Evolutionary conservation across 345 rosid genomes (phyloP), one percentile per base, ranked within the genome.

Genomic region (Rhodamnia rubescens): DNA sequence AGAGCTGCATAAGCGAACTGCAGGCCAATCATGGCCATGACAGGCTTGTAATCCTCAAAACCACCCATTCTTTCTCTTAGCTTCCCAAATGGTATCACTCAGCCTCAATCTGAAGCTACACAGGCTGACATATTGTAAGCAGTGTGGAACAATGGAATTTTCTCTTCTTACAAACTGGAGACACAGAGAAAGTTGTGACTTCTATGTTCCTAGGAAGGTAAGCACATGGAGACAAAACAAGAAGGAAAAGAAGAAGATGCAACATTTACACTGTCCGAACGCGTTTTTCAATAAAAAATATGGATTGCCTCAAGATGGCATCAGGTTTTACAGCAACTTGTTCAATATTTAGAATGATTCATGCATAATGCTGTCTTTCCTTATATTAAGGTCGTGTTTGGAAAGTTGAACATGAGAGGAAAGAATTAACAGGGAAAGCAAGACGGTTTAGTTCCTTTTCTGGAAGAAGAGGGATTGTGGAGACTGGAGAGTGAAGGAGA

Each of bases 1-100:
- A 85, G 86, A 3, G 57, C 81, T 54, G 91, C 89, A 56, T 87
- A 88, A 29, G n/a, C 16, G 57, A 90, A 87, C 59, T 92, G 91
- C 64, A 91, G 49, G 3, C 56, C 88, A 11, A 85, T 0, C 93
- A 91, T 89, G 20, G 91, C 91, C 59, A 92, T 44, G 18, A 47
- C 87, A 11, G 92, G 91, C 89, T 85, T 89, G 85, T 85, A 83
- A 64, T 82, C 86, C 16, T 87, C 88, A 8, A 87, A 61, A 29
- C 82, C 53, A 22, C 85, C 86, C 91, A 88, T 74, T 10, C 78
- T 4, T 69, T 85, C 15, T 81, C 11, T 81, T 42, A 13, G 8
- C 50, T 82, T 74, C 27, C 57, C n/a, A 7, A 24, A 10, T 82
- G 47, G 11, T 3, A 47, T 2, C 15, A 44, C 55, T 40, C 20